A percentile compares a stretch with the other conserved stretches of the same genome.
These are phyloP conservation scores for Calonectria naviculata DNA, from an alignment of 2,329 filamentous ascomycete genomes.

Conservation along the genomic window DNA sequence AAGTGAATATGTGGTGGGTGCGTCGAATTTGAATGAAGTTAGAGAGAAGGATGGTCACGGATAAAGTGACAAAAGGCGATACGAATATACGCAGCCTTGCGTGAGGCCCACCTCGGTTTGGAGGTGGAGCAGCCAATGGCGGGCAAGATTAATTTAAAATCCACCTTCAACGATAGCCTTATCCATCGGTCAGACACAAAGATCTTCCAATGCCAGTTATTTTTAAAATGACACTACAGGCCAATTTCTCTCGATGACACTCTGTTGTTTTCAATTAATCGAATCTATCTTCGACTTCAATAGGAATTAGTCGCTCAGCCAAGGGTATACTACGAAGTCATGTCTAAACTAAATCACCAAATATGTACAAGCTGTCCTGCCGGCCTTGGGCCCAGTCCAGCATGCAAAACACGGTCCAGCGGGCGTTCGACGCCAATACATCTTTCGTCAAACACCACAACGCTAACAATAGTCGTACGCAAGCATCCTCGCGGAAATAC, in stretches of 20 bases:
- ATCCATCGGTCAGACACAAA: not conserved
- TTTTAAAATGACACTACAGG: not conserved
- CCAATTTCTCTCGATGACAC: not conserved
- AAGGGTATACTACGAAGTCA: slow-evolving; percentile 52
- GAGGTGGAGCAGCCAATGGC: slow-evolving; percentile 30
- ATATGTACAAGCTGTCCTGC: slow-evolving; percentile 42
- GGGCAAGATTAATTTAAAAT: slow-evolving; percentile 6
- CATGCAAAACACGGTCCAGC: slow-evolving; percentile 37
- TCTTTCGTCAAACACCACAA: slow-evolving; percentile 25
- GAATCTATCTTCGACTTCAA: slow-evolving; percentile 39
- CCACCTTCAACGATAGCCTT: not conserved
- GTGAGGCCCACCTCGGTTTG: slow-evolving; percentile 29
- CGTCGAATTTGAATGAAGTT: not conserved
- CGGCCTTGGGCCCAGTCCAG: slow-evolving; percentile 26
- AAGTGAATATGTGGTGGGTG: not conserved
- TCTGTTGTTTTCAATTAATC: slow-evolving; percentile 30
- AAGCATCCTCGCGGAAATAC: slow-evolving; percentile 36
- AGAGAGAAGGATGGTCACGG: slow-evolving; percentile 27
- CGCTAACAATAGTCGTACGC: slow-evolving; percentile 32
- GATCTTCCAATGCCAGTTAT: not conserved
- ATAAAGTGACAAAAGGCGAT: slow-evolving; percentile 38
- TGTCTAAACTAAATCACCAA: slow-evolving; percentile 45
- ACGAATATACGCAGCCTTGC: slow-evolving; percentile 35
- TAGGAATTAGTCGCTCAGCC: slow-evolving; percentile 48
- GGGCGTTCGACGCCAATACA: slow-evolving; percentile 30